Conservation (phyloP, 2,329 filamentous ascomycete species). For the Nigrospora sphaerica region DNA sequence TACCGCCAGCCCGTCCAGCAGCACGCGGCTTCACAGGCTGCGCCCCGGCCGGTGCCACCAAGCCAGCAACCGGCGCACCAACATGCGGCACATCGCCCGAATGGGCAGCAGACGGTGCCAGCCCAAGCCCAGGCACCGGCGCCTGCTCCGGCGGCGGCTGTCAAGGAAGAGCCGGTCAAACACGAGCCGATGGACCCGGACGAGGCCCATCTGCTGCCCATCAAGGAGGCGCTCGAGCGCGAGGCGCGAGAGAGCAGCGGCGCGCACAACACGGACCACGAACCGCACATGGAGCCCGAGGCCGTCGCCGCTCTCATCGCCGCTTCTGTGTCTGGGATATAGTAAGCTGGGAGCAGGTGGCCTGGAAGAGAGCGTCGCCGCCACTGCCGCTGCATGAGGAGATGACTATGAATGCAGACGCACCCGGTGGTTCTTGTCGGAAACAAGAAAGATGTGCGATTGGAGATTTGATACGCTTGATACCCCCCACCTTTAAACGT, state of each 20-base stretch:
- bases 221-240: not conserved
- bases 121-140: not conserved
- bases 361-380: no score
- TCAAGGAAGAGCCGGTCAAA: not conserved
- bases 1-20: not conserved
- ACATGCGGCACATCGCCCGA: not conserved
- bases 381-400: no score
- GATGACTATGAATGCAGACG: no score
- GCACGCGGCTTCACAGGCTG: not conserved
- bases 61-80: not conserved
- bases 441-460: no score
- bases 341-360: no score
- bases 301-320: not conserved
- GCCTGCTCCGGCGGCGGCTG: not conserved
- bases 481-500: no score
- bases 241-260: not conserved
- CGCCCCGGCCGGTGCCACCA: not conserved
- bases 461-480: no score
- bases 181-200: not conserved
- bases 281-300: not conserved
- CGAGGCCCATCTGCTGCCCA: not conserved
- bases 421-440: no score
- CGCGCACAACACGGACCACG: not conserved
- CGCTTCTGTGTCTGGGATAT: not conserved
- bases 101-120: not conserved